Evolutionary conservation across 2,329 filamentous ascomycete genomes (phyloP).

Genomic region (Fusarium phyllophilum): DNA sequence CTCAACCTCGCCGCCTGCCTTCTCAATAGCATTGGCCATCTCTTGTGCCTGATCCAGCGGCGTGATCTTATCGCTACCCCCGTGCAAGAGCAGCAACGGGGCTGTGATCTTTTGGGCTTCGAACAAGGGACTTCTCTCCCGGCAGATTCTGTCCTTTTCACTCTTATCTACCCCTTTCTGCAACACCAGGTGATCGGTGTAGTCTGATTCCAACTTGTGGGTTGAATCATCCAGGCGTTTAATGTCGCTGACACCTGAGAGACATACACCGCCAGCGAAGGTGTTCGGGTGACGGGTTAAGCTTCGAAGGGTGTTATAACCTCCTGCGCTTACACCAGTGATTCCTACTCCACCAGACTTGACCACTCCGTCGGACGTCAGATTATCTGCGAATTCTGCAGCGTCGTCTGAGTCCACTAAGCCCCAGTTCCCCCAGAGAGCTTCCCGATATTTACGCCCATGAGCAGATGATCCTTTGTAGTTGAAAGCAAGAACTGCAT

Average conservation of each 20-base stretch:
- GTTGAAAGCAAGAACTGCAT: constrained; percentile 61
- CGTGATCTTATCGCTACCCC: constrained; percentile 65
- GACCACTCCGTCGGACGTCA: constrained; percentile 52
- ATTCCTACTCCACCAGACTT: constrained; percentile 56
- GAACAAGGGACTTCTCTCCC: constrained; percentile 60
- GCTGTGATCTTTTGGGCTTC: constrained; percentile 59
- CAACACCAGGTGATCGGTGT: constrained; percentile 58
- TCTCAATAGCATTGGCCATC: constrained; percentile 59
- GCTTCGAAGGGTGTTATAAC: constrained; percentile 63
- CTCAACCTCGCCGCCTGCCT: constrained; percentile 55
- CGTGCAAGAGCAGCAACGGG: constrained; percentile 67
- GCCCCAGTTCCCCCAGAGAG: constrained; percentile 62
- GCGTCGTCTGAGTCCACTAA: constrained; percentile 62
- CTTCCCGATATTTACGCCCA: constrained; percentile 60
- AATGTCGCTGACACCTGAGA: constrained; percentile 64
- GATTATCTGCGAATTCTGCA: constrained; percentile 56
- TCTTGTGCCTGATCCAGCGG: constrained; percentile 65
- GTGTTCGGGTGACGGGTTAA: constrained; percentile 57
- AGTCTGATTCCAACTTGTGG: constrained; percentile 67
- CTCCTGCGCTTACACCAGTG: constrained; percentile 62
- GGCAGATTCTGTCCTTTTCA: constrained; percentile 54
- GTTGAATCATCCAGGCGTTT: constrained; percentile 57
- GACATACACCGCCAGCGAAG: constrained; percentile 61
- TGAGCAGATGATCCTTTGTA: constrained; percentile 64
- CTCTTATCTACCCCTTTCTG: constrained; percentile 47